A percentile compares a stretch with the other conserved stretches of the same genome.
Conservation (phyloP, 2,329 filamentous ascomycete genomes). For the Pezicula carpinea region DNA sequence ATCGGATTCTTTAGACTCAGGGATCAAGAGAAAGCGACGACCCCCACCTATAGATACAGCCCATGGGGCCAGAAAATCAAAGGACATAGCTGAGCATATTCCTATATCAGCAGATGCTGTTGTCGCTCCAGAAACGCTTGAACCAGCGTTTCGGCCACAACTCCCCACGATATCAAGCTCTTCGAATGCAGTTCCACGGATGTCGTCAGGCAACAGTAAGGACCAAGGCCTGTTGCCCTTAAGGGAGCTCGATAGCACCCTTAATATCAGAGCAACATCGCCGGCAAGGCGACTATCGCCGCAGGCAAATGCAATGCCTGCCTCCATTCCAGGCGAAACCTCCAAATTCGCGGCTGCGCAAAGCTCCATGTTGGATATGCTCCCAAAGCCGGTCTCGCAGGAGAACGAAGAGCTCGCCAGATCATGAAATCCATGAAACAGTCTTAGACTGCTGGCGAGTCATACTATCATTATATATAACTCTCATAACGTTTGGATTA, state of each 20-base stretch:
- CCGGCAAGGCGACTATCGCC: slow-evolving; percentile 12
- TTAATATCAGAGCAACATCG: slow-evolving; percentile 11
- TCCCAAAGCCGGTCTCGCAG: slow-evolving; percentile 32
- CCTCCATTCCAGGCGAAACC: slow-evolving; percentile 12
- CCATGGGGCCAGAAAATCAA: slow-evolving; percentile 9
- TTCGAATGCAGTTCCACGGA: slow-evolving; percentile 12
- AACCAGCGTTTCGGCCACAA: slow-evolving; percentile 10
- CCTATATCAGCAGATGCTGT: slow-evolving; percentile 13
- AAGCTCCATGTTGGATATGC: slow-evolving; percentile 35
- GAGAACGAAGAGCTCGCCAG: slow-evolving; percentile 7
- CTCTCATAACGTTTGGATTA: background rate
- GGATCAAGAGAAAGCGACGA: slow-evolving; percentile 16
- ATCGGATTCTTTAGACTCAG: slow-evolving; percentile 14
- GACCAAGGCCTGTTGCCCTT: slow-evolving; percentile 6
- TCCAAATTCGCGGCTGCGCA: slow-evolving; percentile 36
- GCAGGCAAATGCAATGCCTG: slow-evolving; percentile 17
- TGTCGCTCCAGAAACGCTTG: background rate
- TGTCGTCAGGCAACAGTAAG: background rate
- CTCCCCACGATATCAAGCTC: slow-evolving; percentile 22
- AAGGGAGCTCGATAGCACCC: slow-evolving; percentile 14
- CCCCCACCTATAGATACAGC: slow-evolving; percentile 21
- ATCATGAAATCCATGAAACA: background rate
- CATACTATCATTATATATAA: background rate
- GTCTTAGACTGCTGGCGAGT: background rate
- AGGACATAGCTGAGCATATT: slow-evolving; percentile 21